A percentile compares a stretch with the other conserved stretches of the same genome.
These are phyloP conservation scores for Ustanciosporium gigantosporum DNA, from an alignment of 1,284 basidiomycete genomes.

Conservation along the genomic window DNA sequence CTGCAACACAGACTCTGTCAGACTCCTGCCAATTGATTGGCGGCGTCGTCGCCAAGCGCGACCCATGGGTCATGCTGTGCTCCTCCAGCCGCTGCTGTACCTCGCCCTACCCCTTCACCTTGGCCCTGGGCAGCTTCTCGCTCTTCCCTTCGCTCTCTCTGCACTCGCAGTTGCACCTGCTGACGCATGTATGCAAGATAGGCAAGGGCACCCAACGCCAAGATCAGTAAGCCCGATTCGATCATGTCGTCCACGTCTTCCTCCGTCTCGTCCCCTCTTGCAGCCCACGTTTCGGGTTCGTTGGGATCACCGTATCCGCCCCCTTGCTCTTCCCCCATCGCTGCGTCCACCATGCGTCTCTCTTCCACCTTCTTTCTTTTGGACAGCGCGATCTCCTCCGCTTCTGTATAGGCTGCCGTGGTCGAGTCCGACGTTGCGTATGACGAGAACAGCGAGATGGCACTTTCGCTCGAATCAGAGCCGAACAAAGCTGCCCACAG, in stretches of 20 bases:
- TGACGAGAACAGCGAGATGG: conserved; percentile 41
- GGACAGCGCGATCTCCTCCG: conserved; percentile 33
- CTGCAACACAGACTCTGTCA: no score
- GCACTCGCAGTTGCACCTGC: conserved; percentile 39
- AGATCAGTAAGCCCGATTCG: conserved; percentile 43
- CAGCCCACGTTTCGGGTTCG: conserved; percentile 39
- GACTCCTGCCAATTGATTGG: no score
- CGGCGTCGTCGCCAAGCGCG: no score
- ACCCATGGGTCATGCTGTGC: no score
- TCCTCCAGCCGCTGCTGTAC: no score
- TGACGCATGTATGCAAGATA: conserved; percentile 46
- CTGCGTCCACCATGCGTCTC: conserved; percentile 3
- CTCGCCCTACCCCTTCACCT: no score
- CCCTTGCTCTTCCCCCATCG: conserved; percentile 8
- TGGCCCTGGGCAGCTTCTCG: no score
- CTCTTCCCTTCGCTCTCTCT: conserved; percentile 30
- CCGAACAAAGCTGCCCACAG: conserved; percentile 67
- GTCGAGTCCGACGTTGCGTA: conserved; percentile 16
- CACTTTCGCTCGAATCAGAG: conserved; percentile 40
- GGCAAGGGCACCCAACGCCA: conserved; percentile 45
- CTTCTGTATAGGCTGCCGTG: conserved; percentile 44
- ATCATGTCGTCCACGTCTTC: conserved; percentile 49
- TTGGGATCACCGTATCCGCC: conserved; percentile 43
- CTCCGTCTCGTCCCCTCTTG: conserved; percentile 22
- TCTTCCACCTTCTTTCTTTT: conserved; percentile 20